Percentiles rank a stretch among this genome's conserved stretches.
Evolutionary conservation across 768 basidiomycete genomes (phyloP).

Genomic region (Mycena albidolilacea): DNA sequence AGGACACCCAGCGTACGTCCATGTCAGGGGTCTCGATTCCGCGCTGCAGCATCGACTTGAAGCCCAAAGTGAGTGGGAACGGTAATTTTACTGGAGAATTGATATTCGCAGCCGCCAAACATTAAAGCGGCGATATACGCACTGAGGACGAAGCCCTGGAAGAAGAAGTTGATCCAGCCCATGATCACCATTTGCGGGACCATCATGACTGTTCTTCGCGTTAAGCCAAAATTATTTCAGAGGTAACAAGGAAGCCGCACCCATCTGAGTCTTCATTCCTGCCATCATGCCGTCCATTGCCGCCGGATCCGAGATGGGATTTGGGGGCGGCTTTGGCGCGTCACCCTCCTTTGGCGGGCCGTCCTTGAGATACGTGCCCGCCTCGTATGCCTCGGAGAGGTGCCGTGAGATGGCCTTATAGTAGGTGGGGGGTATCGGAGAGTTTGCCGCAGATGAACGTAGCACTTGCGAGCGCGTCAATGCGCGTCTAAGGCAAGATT

Average conservation of each 20-base stretch:
- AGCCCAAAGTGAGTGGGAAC: slow-evolving; percentile 96
- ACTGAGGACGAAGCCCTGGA: slow-evolving; percentile 98
- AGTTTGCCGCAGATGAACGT: slow-evolving; percentile 83
- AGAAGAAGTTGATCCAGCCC: slow-evolving; percentile 99
- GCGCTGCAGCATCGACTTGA: slow-evolving; percentile 98
- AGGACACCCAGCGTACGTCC: slow-evolving; percentile 99
- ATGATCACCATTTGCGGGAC: slow-evolving; percentile 98
- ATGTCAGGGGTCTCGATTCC: slow-evolving; percentile 96
- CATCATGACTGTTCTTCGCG: slow-evolving; percentile 80
- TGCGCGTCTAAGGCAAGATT: slow-evolving; percentile 67
- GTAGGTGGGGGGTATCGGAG: slow-evolving; percentile 81
- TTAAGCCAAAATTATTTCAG: background rate
- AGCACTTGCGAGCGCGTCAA: slow-evolving; percentile 88
- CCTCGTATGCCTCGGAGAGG: slow-evolving; percentile 78
- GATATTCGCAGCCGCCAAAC: slow-evolving; percentile 4
- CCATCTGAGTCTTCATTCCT: slow-evolving; percentile 98
- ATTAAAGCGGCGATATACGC: slow-evolving; percentile 53
- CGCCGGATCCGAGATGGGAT: slow-evolving; percentile 90
- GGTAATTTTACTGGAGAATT: slow-evolving; percentile 86
- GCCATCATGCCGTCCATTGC: slow-evolving; percentile 99
- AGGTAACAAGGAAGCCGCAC: slow-evolving; percentile 8
- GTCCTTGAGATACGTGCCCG: slow-evolving; percentile 90
- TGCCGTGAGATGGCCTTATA: slow-evolving; percentile 84
- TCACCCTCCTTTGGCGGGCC: slow-evolving; percentile 77
- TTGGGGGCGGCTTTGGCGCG: slow-evolving; percentile 72